Evolutionary conservation across 495 filamentous ascomycete species (phyloP), one percentile per base, ranked within the genome.

Genomic region (Ramalina intermedia): DNA sequence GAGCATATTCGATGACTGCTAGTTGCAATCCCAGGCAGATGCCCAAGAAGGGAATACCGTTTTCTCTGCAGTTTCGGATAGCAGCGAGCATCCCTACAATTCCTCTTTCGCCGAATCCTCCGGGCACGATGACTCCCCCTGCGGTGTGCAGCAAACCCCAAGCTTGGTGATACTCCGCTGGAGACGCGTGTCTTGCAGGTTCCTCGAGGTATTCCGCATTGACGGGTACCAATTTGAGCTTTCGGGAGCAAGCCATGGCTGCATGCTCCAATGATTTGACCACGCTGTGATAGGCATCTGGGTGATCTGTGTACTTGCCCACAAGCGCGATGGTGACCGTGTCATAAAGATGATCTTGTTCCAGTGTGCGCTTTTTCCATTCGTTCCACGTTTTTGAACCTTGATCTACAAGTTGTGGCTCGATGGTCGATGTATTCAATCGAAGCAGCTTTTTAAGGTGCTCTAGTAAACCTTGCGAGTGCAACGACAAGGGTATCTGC

Each of bases 11-110:
- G 52, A 95, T 84, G 14, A 95, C 88, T 16, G 91, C 89, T 36
- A 95, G 69, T 63, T 98, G 91, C 80, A 98, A 85, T 36, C 91
- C 91, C 14, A 98, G 76, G 63, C 91, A 98, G 48, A 98, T 83
- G 46, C 91, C 90, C 7, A 96, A 74, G 67, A 82, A 95, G 20
- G 90, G 90, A 4, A 71, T 74, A 37, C 82, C 80, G 51, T 86
- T 80, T 41, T 81, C 79, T 35, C 91, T 81, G 8, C 90, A 87
- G 82, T 83, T 94, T 40, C 79, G 78, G 27, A 82, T 80, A 2
- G 82, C 85, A 46, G 74, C 66, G 52, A 96, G 82, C 89, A 96
- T 98, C 43, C 91, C 91, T 51, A 84, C 78, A 0, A 78, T 85
- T 37, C 85, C 91, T 49, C 91, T 72, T 37, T 69, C 59, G 12